Base-by-base conservation (phyloP, 805 yeast species). In the Kodamaea kakaduensis region DNA sequence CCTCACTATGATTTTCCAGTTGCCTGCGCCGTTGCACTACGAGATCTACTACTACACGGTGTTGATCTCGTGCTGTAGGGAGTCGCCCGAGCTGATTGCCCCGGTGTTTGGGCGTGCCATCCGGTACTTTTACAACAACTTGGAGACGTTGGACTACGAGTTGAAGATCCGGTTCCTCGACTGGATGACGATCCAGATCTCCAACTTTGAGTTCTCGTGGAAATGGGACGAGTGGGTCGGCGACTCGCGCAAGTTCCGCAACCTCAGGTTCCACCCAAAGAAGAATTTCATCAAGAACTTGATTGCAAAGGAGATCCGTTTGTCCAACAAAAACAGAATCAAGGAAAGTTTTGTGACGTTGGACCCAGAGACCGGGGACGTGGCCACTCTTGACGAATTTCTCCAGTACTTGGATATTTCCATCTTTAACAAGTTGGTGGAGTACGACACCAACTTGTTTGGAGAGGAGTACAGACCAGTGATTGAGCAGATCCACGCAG, bases 121-220 rank as follows among this genome's bases (percentile, higher is more conserved):
- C 43, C 75, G 96, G 47, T 86, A 76, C 53, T 75, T 90, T 50
- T 93, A 84, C 61, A 66, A 74, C 29, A 72, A 84, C 52, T 56
- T 84, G 35, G 78, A 73, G 17, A 61, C 71, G 2, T 63, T 88
- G 35, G 96, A 90, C 54, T 78, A 78, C 48, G 96, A 88, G 58
- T 64, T 85, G 35, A 73, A 79, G 44, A 69, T 77, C 41, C 69
- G 89, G 41, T 84, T 77, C 46, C 67, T 86, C 49, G 90, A 84
- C 58, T 93, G 97, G 97, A 81, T 94, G 67, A 73, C 95, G 1
- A 81, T 85, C 37, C 98, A 93, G 60, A 75, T 93, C 56, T 84
- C 95, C 50, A 93, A 90, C 55, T 93, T 90, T 58, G 88, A 84
- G 38, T 93, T 86, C 61, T 85, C 89, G 23, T 93, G 99, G 99